phyloP scores from a whole-genome alignment of 1,284 basidiomycete species.

The Erythrobasidium hasegawianum region DNA sequence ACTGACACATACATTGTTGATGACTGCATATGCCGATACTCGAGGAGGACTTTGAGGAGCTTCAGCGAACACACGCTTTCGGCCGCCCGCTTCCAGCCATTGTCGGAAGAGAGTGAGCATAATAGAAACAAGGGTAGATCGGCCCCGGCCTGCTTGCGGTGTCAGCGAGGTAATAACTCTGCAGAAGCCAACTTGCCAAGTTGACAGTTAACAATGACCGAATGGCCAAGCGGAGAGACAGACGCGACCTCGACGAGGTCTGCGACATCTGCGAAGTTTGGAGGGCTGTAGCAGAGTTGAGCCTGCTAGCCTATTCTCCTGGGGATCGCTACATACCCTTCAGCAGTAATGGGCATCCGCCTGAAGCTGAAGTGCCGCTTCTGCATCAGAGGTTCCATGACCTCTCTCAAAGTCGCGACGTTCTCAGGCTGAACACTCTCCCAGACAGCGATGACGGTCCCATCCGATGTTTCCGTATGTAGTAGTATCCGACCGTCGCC shows the following conservation, averaged over 20 bases:
- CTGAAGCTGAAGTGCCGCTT: constrained; percentile 67
- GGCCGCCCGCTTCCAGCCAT: constrained; percentile 56
- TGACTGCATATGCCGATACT: constrained; percentile 52
- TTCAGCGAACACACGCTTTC: constrained; percentile 50
- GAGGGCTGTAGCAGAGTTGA: constrained; percentile 8
- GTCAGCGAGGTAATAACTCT: not conserved
- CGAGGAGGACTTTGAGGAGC: constrained; percentile 63
- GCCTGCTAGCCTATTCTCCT: no score
- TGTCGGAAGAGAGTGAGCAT: constrained; percentile 25
- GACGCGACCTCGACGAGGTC: constrained; percentile 41
- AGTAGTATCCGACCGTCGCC: constrained; percentile 85
- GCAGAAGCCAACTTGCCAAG: constrained; percentile 82
- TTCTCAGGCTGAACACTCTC: constrained; percentile 76
- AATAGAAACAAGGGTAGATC: constrained; percentile 59
- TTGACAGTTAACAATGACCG: constrained; percentile 94
- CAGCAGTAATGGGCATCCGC: constrained; percentile 82
- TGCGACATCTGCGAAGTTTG: constrained; percentile 57
- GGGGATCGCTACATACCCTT: constrained; percentile 51
- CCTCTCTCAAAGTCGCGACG: constrained; percentile 80
- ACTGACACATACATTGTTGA: constrained; percentile 51
- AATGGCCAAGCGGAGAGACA: constrained; percentile 46
- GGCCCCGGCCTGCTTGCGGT: constrained; percentile 60
- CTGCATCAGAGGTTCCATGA: constrained; percentile 65
- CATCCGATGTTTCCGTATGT: constrained; percentile 83
- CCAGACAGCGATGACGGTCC: constrained; percentile 90